These are phyloP conservation scores for Erodium chrysanthum DNA, from an alignment of 441 rosid species.

Conservation along the genomic window DNA sequence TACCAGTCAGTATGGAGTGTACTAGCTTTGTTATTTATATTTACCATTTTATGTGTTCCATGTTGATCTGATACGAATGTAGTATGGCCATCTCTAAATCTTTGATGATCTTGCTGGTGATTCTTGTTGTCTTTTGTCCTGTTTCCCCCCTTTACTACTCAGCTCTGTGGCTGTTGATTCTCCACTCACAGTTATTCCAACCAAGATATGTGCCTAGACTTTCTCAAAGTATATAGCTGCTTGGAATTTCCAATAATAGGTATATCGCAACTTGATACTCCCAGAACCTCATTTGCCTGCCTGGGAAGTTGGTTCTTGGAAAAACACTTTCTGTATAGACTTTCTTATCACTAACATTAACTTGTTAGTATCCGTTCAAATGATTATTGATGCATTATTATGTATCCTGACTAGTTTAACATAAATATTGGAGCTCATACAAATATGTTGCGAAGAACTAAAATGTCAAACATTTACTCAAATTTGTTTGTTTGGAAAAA, in stretches of 20 bases:
- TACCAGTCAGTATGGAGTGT: neutral
- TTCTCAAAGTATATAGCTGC: conserved; percentile 4
- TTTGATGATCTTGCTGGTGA: neutral
- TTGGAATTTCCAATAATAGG: neutral
- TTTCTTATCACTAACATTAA: neutral
- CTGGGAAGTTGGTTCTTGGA: neutral
- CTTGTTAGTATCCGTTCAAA: neutral
- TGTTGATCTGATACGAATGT: neutral
- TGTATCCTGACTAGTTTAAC: neutral
- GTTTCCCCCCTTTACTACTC: neutral
- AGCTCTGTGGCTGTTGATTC: conserved; percentile 1
- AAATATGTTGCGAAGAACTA: neutral
- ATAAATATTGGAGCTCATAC: neutral
- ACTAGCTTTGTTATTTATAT: neutral
- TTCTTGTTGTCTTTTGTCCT: neutral
- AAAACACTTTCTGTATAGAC: neutral
- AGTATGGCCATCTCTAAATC: conserved; percentile 3
- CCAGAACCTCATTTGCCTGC: neutral
- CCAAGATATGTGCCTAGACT: conserved; percentile 1
- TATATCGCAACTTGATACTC: neutral
- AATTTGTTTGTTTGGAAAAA: conserved; percentile 2
- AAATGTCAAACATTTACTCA: neutral
- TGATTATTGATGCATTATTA: neutral
- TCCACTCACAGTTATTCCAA: conserved; percentile 7
- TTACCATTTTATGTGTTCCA: conserved; percentile 6